These are phyloP conservation scores for Podila clonocystis DNA, from an alignment of 192 early-diverging fungal genomes.

Conservation along the genomic window DNA sequence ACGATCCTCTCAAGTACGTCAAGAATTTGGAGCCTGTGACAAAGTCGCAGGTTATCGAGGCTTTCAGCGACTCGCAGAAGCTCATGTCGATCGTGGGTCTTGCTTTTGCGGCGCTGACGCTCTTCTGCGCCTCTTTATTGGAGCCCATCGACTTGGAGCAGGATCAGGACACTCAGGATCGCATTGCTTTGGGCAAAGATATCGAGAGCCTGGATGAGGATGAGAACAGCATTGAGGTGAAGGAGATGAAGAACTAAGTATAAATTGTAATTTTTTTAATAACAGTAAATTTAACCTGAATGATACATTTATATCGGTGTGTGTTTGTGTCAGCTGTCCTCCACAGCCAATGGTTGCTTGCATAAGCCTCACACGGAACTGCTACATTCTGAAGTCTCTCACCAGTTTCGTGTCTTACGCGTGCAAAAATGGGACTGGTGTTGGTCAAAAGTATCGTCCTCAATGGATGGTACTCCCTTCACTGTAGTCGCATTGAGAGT, in stretches of 20 bases:
- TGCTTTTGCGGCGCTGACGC: neutral
- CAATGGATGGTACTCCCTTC: too few species aligned
- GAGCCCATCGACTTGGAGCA: neutral
- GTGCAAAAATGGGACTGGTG: too few species aligned
- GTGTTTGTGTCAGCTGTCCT: too few species aligned
- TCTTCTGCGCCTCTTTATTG: neutral
- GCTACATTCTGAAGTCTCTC: too few species aligned
- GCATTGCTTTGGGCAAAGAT: conserved; percentile 1
- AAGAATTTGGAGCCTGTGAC: neutral
- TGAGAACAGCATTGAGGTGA: neutral
- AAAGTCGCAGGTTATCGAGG: neutral
- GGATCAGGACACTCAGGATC: conserved; percentile 1
- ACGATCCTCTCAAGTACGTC: conserved; percentile 4
- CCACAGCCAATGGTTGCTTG: too few species aligned
- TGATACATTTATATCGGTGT: too few species aligned
- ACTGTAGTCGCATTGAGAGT: too few species aligned
- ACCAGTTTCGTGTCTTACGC: too few species aligned
- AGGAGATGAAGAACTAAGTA: neutral
- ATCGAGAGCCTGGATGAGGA: neutral
- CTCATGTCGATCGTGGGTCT: neutral
- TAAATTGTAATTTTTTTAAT: too few species aligned
- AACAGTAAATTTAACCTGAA: too few species aligned
- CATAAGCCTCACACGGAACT: too few species aligned
- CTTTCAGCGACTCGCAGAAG: neutral
- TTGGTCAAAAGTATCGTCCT: too few species aligned